These are phyloP conservation scores for Metarhizium guizhouense DNA, from an alignment of 2,329 filamentous ascomycete genomes.

Conservation along the genomic window DNA sequence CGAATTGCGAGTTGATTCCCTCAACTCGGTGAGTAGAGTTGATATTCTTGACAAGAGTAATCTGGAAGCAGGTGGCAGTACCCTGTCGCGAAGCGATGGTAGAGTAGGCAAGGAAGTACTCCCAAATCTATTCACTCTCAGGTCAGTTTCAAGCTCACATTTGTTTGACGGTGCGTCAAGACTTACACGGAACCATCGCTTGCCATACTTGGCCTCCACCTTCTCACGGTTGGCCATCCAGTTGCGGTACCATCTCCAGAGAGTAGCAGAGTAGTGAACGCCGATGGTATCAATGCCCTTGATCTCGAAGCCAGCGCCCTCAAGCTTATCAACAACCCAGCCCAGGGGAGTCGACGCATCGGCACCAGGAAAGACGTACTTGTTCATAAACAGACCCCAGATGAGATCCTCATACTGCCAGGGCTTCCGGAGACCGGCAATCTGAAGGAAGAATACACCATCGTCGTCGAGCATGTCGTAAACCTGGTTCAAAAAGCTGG, in stretches of 20 bases:
- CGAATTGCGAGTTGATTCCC: constrained; percentile 63
- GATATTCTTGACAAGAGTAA: constrained; percentile 84
- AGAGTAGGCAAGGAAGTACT: constrained; percentile 81
- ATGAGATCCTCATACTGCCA: constrained; percentile 98
- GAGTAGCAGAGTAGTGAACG: constrained; percentile 91
- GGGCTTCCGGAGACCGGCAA: constrained; percentile 82
- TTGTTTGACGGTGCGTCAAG: neutral
- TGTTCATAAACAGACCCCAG: constrained; percentile 99
- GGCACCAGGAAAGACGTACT: constrained; percentile 95
- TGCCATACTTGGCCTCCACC: constrained; percentile 89
- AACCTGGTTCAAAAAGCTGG: constrained; percentile 73
- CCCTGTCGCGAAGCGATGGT: constrained; percentile 83
- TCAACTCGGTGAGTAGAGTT: constrained; percentile 81
- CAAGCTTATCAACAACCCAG: constrained; percentile 75
- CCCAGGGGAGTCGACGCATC: constrained; percentile 91
- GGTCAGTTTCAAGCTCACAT: neutral
- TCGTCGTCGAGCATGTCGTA: constrained; percentile 96
- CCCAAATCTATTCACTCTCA: constrained; percentile 62
- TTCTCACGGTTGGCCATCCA: constrained; percentile 93
- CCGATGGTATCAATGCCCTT: constrained; percentile 90
- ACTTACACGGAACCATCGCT: constrained; percentile 86
- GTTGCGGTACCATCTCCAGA: constrained; percentile 98
- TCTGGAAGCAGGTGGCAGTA: constrained; percentile 80
- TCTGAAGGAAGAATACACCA: constrained; percentile 91
- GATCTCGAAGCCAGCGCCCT: constrained; percentile 64